phyloP scores from a whole-genome alignment of 805 yeast genomes.

The Yarrowia divulgata region DNA sequence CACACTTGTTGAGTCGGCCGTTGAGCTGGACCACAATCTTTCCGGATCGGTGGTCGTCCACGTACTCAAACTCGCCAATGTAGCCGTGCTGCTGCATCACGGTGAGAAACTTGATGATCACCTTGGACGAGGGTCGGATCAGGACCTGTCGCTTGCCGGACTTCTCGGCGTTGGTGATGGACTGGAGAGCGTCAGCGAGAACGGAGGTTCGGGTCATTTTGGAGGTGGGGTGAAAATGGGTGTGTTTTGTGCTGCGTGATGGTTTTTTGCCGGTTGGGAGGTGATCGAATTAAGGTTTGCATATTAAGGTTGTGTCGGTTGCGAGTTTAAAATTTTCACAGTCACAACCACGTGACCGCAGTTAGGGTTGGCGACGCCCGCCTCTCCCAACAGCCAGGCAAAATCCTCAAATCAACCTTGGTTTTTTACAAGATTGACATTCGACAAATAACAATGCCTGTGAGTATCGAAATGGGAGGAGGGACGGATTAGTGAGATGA shows the following conservation, averaged over 20 bases:
- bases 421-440: conserved; percentile 34
- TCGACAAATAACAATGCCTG: conserved; percentile 36
- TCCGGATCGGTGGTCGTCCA: conserved; percentile 99
- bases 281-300: too few species aligned
- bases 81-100: conserved; percentile 99
- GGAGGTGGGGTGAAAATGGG: background rate
- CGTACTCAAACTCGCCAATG: conserved; percentile 98
- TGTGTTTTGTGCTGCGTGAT: background rate
- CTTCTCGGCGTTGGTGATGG: conserved; percentile 99
- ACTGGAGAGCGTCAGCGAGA: conserved; percentile 97
- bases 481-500: background rate
- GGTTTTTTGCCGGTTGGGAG: background rate
- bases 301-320: background rate
- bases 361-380: conserved; percentile 1
- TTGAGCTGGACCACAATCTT: conserved; percentile 94
- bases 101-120: conserved; percentile 93
- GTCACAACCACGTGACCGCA: conserved; percentile 16
- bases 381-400: conserved; percentile 7
- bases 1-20: conserved; percentile 99
- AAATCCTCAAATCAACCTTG: conserved; percentile 23
- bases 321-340: background rate
- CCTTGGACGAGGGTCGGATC: conserved; percentile 98
- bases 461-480: conserved; percentile 1
- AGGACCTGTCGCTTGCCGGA: conserved; percentile 99
- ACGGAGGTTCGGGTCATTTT: conserved; percentile 96